Evolutionary conservation across 371 early-diverging fungal species (phyloP), one percentile per base, ranked within the genome.

Genomic region (Enteropsectra breve): DNA sequence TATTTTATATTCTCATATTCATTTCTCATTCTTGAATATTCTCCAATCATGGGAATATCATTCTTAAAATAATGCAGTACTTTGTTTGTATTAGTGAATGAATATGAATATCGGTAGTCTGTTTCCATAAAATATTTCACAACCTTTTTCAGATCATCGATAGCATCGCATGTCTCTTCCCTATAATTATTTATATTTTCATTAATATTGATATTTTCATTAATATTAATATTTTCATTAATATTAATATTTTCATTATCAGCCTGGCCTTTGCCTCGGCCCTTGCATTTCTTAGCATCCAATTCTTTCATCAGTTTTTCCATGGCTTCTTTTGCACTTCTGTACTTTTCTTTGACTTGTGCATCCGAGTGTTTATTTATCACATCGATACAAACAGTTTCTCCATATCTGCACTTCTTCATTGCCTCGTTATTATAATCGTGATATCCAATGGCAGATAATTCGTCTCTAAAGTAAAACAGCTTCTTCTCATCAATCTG

Each of bases 1-100:
- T 8, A 11, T 26, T 56, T 56, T 8, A 56, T 56, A 40, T 56
- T 56, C 8, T n/a, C 34, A 26, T 56, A 56, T 40, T 56, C 34
- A 26, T 34, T 40, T 8, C 56, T 8, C 24, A 56, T 26, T 8
- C 8, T 11, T 6, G 56, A 8, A 40, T n/a, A 56, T 26, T 56
- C 11, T 21, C 56, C 56, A 26, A 50, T 8, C 6, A 26, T 8
- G 18, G 18, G 32, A 50, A 26, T 50, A 32, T 50, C 26, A 26
- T 11, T 50, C 26, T 50, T 26, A 18, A 50, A 50, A 8, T 50
- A 8, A 32, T 50, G 18, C 6, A 8, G 24, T 8, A 50, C 18
- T 32, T 50, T 26, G 21, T 43, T 43, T 43, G 15, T 43, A 56
- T 4, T 46, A 18, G 11, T n/a, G 33, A 32, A 18, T 56, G 21